A percentile compares a stretch with the other conserved stretches of the same genome.
phyloP scores from a whole-genome alignment of 2,329 filamentous ascomycete genomes.

The Colletotrichum trifolii region DNA sequence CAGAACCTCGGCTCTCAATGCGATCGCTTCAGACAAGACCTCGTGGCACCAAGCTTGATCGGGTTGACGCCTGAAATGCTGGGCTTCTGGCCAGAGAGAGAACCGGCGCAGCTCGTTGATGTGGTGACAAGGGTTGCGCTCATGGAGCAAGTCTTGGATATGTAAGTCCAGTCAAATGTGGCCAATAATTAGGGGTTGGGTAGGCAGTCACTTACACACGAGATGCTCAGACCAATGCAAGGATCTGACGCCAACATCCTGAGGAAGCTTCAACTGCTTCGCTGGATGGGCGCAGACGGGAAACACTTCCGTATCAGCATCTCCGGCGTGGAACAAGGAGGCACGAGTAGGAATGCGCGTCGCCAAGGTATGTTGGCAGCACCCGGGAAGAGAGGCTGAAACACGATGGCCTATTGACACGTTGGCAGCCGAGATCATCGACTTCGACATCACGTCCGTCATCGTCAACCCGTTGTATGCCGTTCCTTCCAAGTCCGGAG shows the following conservation, averaged over 20 bases:
- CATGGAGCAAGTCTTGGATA: slow-evolving; percentile 46
- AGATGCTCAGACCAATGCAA: slow-evolving; percentile 21
- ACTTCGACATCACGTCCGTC: slow-evolving; percentile 45
- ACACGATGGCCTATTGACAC: too few species aligned
- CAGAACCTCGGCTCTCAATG: slow-evolving; percentile 44
- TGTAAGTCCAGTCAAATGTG: slow-evolving; percentile 13
- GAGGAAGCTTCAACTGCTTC: slow-evolving; percentile 37
- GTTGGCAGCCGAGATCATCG: slow-evolving; percentile 40
- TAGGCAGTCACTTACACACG: background rate
- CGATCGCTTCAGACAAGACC: slow-evolving; percentile 41
- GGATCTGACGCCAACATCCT: slow-evolving; percentile 25
- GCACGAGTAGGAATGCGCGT: too few species aligned
- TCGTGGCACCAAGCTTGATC: slow-evolving; percentile 40
- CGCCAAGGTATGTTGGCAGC: slow-evolving; percentile 32
- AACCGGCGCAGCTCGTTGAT: slow-evolving; percentile 42
- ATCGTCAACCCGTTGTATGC: slow-evolving; percentile 45
- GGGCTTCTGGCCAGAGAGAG: slow-evolving; percentile 45
- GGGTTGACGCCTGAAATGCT: slow-evolving; percentile 40
- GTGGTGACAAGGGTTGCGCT: slow-evolving; percentile 46
- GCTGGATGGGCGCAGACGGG: slow-evolving; percentile 42
- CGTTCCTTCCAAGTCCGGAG: slow-evolving; percentile 31
- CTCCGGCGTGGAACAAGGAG: slow-evolving; percentile 32
- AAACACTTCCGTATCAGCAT: slow-evolving; percentile 41
- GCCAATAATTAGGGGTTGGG: too few species aligned
- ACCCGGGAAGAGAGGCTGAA: too few species aligned